Percentiles rank a stretch among this genome's conserved stretches.
phyloP scores from a whole-genome alignment of 2,329 filamentous ascomycete genomes.

The Fusarium tanahbumbuense region DNA sequence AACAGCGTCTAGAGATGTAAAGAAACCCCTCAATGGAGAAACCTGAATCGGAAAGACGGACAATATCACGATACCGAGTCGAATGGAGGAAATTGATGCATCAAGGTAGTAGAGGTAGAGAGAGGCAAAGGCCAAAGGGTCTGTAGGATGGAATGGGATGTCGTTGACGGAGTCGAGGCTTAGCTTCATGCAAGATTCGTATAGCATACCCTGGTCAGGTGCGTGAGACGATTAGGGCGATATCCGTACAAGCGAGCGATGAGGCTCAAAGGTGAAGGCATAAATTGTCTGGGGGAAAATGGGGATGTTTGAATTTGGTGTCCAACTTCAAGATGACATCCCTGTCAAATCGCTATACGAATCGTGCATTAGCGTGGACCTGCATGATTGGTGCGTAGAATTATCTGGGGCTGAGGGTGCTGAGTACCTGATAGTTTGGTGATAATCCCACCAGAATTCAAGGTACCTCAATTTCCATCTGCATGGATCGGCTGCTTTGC shows the following conservation, averaged over 20 bases:
- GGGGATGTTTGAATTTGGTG: constrained; percentile 9
- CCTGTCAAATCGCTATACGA: constrained; percentile 32
- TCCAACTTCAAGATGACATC: neutral
- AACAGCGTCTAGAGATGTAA: too few relatives aligned
- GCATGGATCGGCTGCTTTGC: constrained; percentile 16
- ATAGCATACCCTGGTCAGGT: constrained; percentile 38
- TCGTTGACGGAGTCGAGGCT: constrained; percentile 30
- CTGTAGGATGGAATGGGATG: constrained; percentile 7
- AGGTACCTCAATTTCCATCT: constrained; percentile 30
- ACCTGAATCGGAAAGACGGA: constrained; percentile 3
- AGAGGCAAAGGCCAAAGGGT: neutral
- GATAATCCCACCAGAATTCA: neutral
- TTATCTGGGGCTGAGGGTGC: neutral
- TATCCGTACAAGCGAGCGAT: constrained; percentile 26
- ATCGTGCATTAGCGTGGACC: constrained; percentile 27
- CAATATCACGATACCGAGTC: constrained; percentile 24
- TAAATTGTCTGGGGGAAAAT: constrained; percentile 16
- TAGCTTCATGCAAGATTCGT: constrained; percentile 47
- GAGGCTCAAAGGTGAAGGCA: constrained; percentile 36
- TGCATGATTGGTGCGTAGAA: constrained; percentile 12
- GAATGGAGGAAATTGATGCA: constrained; percentile 17
- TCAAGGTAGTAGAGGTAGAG: neutral
- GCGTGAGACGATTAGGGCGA: constrained; percentile 7
- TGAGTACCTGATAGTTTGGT: neutral
- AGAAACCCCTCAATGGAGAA: constrained; percentile 1